Base-by-base conservation (phyloP, 345 rosid genomes). In the Salix koriyanagi region DNA sequence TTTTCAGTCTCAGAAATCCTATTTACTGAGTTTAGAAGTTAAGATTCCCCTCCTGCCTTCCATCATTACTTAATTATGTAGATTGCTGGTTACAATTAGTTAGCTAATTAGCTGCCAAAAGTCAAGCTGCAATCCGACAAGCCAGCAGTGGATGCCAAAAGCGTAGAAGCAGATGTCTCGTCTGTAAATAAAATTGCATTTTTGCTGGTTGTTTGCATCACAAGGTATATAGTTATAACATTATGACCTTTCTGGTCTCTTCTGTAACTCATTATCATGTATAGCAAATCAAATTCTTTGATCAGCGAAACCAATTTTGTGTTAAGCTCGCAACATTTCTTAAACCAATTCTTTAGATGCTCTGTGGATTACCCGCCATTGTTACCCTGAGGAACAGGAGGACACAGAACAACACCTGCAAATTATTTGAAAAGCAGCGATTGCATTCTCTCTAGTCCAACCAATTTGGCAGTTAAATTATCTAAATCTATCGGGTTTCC, bases 261-360 rank as follows among this genome's bases (percentile, higher is more conserved):
- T 39, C 65, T 77, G 71, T 76, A 75, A 75, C 70, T 50, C 72
- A 68, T 77, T 76, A 30, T 76, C 54, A 52, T 78, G 88, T 83
- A 85, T 83, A 87, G 90, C 75, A 77, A 74, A 79, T 58, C 76
- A 83, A 79, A 76, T 87, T 85, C 79, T 71, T 88, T 80, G 58
- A 76, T 76, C 36, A 42, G 73, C 54, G 71, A 73, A 46, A 67
- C 44, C 67, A 76, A 73, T 75, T 81, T 72, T 83, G 78, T 30
- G 68, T 70, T 52, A 69, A 79, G 25, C 71, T 62, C 60, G 41
- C 6, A 74, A 60, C 28, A 64, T 32, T 32, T 32, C 5, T 32
- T 4, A 32, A 32, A 4, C 34, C 34, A 32, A 32, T 4, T 32
- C 0, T 4, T 32, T 4, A 32, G 34, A 32, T 34, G 37, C 37